These are phyloP conservation scores for Sungouiozyma ichnusensis DNA, from an alignment of 805 yeast genomes.

Conservation along the genomic window DNA sequence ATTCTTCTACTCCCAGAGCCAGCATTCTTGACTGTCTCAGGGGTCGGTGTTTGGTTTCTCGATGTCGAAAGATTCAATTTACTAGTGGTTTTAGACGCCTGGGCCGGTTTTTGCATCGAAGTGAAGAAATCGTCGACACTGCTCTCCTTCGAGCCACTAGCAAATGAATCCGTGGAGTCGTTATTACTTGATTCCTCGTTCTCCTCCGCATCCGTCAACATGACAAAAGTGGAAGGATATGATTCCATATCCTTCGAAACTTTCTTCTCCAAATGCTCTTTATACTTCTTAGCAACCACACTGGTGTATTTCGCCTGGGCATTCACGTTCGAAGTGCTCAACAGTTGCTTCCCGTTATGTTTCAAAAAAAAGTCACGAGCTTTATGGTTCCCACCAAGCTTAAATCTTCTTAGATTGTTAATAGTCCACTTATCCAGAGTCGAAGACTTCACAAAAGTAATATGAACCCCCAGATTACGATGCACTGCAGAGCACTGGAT, in stretches of 20 bases:
- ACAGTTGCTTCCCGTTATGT: conserved; percentile 71
- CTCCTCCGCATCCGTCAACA: conserved; percentile 24
- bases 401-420: conserved; percentile 81
- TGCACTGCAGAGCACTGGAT: conserved; percentile 93
- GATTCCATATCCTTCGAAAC: conserved; percentile 54
- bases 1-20: conserved; percentile 23
- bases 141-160: conserved; percentile 29
- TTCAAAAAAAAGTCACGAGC: conserved; percentile 77
- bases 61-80: conserved; percentile 1
- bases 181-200: conserved; percentile 12
- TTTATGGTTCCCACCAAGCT: conserved; percentile 83
- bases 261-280: conserved; percentile 64
- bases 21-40: conserved; percentile 3
- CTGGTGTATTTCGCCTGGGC: conserved; percentile 74
- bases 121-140: conserved; percentile 81
- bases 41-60: conserved; percentile 2
- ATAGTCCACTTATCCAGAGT: conserved; percentile 92
- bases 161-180: conserved; percentile 22
- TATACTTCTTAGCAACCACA: conserved; percentile 68
- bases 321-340: conserved; percentile 41
- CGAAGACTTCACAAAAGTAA: conserved; percentile 87
- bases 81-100: conserved; percentile 1
- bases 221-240: conserved; percentile 63
- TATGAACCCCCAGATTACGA: conserved; percentile 91
- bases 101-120: conserved; percentile 73